Evolutionary conservation across 106 monocot species (phyloP).

Genomic region (Dendrobium chrysotoxum): DNA sequence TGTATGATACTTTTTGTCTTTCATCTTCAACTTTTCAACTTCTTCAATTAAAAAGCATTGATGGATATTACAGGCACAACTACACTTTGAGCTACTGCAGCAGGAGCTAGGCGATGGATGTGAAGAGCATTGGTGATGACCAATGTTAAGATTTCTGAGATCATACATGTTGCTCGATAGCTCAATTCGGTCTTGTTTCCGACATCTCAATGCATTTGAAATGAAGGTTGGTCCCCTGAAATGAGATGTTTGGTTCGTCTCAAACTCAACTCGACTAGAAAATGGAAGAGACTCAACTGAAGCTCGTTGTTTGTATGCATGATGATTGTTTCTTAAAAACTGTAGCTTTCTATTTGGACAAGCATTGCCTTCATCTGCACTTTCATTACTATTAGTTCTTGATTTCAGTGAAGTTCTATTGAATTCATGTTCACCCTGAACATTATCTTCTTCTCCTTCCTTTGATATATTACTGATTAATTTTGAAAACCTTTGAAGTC

Average conservation of each 20-base stretch:
- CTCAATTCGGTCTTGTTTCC: background rate
- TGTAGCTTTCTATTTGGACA: conserved; percentile 2
- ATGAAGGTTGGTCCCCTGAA: no score
- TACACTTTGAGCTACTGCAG: conserved; percentile 1
- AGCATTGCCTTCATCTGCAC: conserved; percentile 7
- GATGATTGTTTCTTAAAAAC: background rate
- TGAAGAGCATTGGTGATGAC: background rate
- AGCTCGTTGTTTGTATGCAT: background rate
- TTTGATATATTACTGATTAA: conserved; percentile 3
- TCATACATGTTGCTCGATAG: background rate
- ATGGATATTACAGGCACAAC: conserved; percentile 8
- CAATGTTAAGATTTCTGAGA: background rate
- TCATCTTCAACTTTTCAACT: conserved; percentile 12
- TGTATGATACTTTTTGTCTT: conserved; percentile 15
- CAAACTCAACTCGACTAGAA: background rate
- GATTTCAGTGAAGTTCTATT: background rate
- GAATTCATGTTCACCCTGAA: background rate
- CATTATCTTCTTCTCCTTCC: conserved; percentile 5
- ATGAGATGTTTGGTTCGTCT: no score
- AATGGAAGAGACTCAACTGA: background rate
- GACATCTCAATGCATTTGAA: background rate
- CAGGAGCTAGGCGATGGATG: background rate
- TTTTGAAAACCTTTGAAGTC: conserved; percentile 1
- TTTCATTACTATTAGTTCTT: background rate
- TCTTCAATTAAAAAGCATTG: conserved; percentile 18